Conservation (phyloP, 2,329 filamentous ascomycete genomes). For the Fusarium sp. region DNA sequence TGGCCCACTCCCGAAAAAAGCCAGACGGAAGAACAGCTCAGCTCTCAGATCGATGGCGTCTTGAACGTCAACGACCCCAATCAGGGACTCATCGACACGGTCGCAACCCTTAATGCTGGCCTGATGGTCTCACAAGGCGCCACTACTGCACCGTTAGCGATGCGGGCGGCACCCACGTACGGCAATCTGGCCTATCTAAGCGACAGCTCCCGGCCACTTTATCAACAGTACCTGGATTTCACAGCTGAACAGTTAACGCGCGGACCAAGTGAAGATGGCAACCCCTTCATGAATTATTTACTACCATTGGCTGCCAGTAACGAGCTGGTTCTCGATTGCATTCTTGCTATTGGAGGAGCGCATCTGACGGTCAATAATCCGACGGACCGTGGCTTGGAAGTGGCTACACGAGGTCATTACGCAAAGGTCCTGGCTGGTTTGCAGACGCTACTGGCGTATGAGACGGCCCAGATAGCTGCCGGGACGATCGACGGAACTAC, state of each 20-base stretch:
- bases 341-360: slow-evolving; percentile 16
- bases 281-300: slow-evolving; percentile 14
- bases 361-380: neutral
- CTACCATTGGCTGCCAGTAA: slow-evolving; percentile 8
- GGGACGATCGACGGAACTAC: neutral
- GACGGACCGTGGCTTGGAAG: neutral
- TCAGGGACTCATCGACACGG: neutral
- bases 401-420: slow-evolving; percentile 7
- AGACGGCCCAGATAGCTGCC: neutral
- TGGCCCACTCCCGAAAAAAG: neutral
- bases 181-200: slow-evolving; percentile 13
- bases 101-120: neutral
- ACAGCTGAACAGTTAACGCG: slow-evolving; percentile 13
- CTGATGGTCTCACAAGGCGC: neutral
- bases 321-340: slow-evolving; percentile 1
- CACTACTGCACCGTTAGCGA: neutral
- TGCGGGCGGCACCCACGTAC: neutral
- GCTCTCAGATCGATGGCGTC: neutral
- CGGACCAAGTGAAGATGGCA: slow-evolving; percentile 1
- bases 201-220: slow-evolving; percentile 5
- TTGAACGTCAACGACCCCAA: neutral
- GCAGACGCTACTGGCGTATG: neutral
- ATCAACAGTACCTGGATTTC: slow-evolving; percentile 7
- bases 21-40: neutral
- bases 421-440: neutral